These are phyloP conservation scores for Lactarius trivialis DNA, from an alignment of 768 basidiomycete genomes.

Conservation along the genomic window DNA sequence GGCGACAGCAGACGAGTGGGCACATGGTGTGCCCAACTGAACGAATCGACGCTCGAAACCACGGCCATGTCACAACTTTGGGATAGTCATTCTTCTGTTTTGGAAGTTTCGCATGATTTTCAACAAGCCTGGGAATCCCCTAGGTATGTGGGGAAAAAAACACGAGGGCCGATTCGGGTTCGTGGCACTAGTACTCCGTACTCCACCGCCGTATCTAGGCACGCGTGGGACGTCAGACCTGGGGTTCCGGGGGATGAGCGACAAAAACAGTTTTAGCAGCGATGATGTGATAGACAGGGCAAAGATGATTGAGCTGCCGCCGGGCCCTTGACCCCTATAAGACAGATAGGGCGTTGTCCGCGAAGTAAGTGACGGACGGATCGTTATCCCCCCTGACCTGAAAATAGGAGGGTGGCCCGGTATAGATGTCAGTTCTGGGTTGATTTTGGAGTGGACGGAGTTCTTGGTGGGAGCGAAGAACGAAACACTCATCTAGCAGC, in stretches of 20 bases:
- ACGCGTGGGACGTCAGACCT: neutral
- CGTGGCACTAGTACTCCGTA: neutral
- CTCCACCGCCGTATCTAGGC: neutral
- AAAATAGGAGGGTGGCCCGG: neutral
- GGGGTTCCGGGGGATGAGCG: neutral
- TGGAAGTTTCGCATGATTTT: neutral
- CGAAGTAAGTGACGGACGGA: neutral
- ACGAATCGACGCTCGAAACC: neutral
- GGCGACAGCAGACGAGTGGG: conserved; percentile 12
- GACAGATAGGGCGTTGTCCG: neutral
- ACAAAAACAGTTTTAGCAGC: neutral
- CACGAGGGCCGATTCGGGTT: neutral
- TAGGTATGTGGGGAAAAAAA: neutral
- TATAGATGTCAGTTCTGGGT: neutral
- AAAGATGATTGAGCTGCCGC: neutral
- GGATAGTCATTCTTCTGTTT: neutral
- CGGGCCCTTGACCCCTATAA: neutral
- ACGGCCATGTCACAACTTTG: neutral
- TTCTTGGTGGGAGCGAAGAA: neutral
- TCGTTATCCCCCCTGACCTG: neutral
- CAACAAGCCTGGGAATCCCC: neutral
- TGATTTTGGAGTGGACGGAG: neutral
- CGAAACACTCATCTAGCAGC: neutral
- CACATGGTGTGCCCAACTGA: neutral
- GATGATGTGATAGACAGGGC: neutral